Base-by-base conservation (phyloP, 768 basidiomycete genomes). In the Macrolepiota albuminosa region DNA sequence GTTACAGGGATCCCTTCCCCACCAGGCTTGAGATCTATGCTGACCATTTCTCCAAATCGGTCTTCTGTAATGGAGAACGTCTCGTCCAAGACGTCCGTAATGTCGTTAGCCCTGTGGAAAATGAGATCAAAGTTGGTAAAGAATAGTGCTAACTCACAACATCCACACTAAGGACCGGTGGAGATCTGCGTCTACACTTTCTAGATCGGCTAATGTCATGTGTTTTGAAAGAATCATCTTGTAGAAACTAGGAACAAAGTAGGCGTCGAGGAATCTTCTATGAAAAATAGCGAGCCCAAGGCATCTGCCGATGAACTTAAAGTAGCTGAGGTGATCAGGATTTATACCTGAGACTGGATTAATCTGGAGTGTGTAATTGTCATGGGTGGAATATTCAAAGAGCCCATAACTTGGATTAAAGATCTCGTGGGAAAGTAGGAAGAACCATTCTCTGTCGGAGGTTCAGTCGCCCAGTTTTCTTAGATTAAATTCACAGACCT, bases 351-450 rank as follows among this genome's bases (percentile, higher is more conserved):
- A 88, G 46, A 84, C 84, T 33, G 87, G 86, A 63, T 91, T 91
- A 69, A 91, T 88, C 72, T 90, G 87, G 4, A 91, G 80, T 0
- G 89, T 89, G 66, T 90, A 91, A 65, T 88, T 88, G 75, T 91
- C 90, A 66, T 86, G 85, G 4, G 87, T 79, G 0, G 89, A 89
- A 66, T 91, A 92, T 69, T 91, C 86, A 66, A 91, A 91, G 39
- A 91, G 72, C n/a, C 89, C 89, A 59, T 91, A 91, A 55, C 84
- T 86, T 24, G 89, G 89, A 67, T 91, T 85, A 75, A 92, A 91
- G 64, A 92, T 87, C 66, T 91, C 87, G 59, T 90, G 89, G 1
- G 89, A 91, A 50, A 92, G 76, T 3, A 91, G 75, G 82, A 92
- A 91, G 76, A 92, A 91, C 88, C 90, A 92, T 73, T 91, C 90